Conservation (phyloP, 164 flowering plant species). For the Amborella trichopoda region DNA sequence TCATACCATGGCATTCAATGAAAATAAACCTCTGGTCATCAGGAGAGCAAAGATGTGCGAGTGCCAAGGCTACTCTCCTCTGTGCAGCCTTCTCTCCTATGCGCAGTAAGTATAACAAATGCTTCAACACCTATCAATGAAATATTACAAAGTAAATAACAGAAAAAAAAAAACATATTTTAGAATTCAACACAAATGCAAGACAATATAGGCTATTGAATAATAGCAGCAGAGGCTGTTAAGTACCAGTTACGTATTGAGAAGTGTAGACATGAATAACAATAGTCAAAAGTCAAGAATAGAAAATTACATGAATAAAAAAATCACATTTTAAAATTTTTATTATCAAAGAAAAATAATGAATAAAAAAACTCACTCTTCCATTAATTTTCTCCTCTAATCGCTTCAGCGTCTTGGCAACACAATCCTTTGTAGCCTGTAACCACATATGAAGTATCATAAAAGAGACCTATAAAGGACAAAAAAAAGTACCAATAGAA, state of each 20-base stretch:
- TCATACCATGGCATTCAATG: slow-evolving; percentile 70
- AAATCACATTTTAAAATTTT: too few species aligned
- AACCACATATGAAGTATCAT: too few species aligned
- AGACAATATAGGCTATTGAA: too few species aligned
- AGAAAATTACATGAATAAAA: slow-evolving; percentile 3
- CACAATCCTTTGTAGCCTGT: slow-evolving; percentile 96
- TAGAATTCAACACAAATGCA: too few species aligned
- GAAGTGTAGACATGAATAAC: too few species aligned
- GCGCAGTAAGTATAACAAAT: slow-evolving; percentile 78
- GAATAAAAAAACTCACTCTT: slow-evolving; percentile 39
- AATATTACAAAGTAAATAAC: slow-evolving; percentile 3
- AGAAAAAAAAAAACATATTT: background rate
- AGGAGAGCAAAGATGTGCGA: slow-evolving; percentile 90
- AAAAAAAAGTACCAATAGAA: too few species aligned
- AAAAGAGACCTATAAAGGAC: too few species aligned
- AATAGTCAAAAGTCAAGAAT: too few species aligned
- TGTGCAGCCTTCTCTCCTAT: slow-evolving; percentile 56
- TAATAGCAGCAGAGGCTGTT: too few species aligned
- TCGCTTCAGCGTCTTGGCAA: slow-evolving; percentile 91
- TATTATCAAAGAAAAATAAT: too few species aligned
- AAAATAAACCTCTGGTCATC: slow-evolving; percentile 80
- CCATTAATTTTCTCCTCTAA: slow-evolving; percentile 92
- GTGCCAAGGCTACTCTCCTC: slow-evolving; percentile 86
- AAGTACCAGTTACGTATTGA: too few species aligned
- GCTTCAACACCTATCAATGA: slow-evolving; percentile 52